A percentile compares a stretch with the other conserved stretches of the same genome.
phyloP scores from a whole-genome alignment of 2,329 filamentous ascomycete genomes.

The Beauveria sp. region DNA sequence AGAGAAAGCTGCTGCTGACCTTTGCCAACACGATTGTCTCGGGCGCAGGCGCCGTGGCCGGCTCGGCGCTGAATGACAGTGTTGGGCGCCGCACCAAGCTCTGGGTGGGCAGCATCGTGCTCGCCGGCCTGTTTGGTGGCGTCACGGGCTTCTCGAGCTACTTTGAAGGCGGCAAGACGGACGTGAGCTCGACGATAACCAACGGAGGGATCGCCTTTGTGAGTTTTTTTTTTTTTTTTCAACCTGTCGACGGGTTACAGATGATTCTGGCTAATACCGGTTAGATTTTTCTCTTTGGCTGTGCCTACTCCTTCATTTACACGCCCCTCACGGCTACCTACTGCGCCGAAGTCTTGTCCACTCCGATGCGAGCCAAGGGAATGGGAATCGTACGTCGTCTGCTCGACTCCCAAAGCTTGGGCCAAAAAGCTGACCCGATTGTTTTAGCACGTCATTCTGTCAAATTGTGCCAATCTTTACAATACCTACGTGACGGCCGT shows the following conservation, averaged over 20 bases:
- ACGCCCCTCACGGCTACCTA: constrained; percentile 36
- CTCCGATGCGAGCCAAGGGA: constrained; percentile 26
- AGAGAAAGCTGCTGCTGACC: constrained; percentile 36
- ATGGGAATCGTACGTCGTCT: constrained; percentile 23
- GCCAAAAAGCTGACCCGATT: not conserved
- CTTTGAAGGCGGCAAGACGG: constrained; percentile 25
- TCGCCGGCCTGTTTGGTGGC: constrained; percentile 37
- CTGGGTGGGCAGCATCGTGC: constrained; percentile 41
- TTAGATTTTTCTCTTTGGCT: constrained; percentile 43
- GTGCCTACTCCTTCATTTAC: constrained; percentile 44
- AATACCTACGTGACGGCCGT: constrained; percentile 25
- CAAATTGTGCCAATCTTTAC: constrained; percentile 24
- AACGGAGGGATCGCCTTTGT: constrained; percentile 40
- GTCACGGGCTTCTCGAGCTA: constrained; percentile 39
- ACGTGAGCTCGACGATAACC: constrained; percentile 26
- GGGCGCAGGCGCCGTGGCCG: constrained; percentile 30
- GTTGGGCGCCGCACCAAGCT: constrained; percentile 33
- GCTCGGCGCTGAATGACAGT: constrained; percentile 23
- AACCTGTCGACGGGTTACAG: not conserved
- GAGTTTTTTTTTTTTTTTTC: constrained; percentile 4
- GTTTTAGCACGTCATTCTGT: constrained; percentile 17
- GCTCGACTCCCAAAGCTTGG: too few species aligned
- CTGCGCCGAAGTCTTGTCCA: constrained; percentile 26
- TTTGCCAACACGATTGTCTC: constrained; percentile 39
- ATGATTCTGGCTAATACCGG: not conserved